A percentile compares a stretch with the other conserved stretches of the same genome.
These are phyloP conservation scores for Cardamine occulta DNA, from an alignment of 345 rosid species.

Conservation along the genomic window DNA sequence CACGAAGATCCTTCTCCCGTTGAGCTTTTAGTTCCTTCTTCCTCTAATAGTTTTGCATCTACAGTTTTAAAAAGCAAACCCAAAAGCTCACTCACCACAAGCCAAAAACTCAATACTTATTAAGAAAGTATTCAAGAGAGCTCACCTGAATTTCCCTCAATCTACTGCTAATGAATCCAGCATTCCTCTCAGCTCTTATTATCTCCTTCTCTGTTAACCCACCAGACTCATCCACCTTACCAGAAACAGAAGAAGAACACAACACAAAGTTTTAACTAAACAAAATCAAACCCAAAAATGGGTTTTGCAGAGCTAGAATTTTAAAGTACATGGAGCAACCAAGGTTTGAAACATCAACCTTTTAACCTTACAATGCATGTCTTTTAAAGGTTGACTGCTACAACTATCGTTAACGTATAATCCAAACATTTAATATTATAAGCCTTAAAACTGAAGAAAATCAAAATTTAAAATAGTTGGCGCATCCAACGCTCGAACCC, in stretches of 20 bases:
- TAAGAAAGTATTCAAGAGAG: background rate
- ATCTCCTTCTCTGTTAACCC: constrained; percentile 90
- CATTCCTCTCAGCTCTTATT: constrained; percentile 93
- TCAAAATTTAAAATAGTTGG: no score
- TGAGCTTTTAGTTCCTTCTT: constrained; percentile 77
- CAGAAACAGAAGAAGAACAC: constrained; percentile 47
- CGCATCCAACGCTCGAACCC: no score
- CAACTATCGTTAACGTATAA: no score
- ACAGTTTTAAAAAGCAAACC: constrained; percentile 5
- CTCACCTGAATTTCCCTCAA: constrained; percentile 94
- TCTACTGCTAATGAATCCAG: constrained; percentile 77
- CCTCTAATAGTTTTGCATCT: constrained; percentile 81
- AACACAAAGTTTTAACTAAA: background rate
- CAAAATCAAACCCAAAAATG: background rate
- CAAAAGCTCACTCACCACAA: constrained; percentile 16
- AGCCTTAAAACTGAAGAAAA: no score
- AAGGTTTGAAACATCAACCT: no score
- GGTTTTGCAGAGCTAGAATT: background rate
- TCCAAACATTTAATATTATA: no score
- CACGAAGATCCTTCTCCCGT: constrained; percentile 79
- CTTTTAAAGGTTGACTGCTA: no score
- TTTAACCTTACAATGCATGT: no score
- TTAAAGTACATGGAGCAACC: no score
- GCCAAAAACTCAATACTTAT: constrained; percentile 23
- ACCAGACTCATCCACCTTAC: constrained; percentile 66